These are phyloP conservation scores for Carex cristatella DNA, from an alignment of 176 grass and related monocot species.

Conservation along the genomic window DNA sequence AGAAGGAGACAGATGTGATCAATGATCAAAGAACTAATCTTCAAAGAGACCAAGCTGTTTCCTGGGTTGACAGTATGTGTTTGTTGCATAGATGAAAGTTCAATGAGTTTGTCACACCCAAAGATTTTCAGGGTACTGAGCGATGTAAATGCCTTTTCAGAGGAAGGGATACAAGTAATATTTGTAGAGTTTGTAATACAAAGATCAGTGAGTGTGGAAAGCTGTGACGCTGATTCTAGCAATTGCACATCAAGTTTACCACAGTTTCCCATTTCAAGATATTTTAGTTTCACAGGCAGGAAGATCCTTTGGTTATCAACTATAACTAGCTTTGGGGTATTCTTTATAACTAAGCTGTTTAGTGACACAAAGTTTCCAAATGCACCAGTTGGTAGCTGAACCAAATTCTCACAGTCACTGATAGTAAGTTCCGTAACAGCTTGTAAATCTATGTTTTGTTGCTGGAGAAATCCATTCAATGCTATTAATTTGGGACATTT, in stretches of 20 bases:
- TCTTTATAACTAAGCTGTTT: background rate
- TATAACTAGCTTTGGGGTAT: background rate
- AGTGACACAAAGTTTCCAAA: slow-evolving; percentile 19
- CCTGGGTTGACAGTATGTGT: background rate
- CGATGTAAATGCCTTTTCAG: no score
- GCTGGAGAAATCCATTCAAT: slow-evolving; percentile 11
- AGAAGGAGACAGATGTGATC: slow-evolving; percentile 22
- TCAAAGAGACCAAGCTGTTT: background rate
- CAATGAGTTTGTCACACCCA: no score
- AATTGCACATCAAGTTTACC: no score
- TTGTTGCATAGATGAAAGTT: background rate
- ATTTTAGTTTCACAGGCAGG: background rate
- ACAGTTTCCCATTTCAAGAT: background rate
- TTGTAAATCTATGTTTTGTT: background rate
- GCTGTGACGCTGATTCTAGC: no score
- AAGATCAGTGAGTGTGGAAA: accelerated
- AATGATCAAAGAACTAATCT: background rate
- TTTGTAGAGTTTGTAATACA: accelerated
- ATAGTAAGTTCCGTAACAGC: background rate
- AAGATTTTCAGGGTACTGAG: background rate
- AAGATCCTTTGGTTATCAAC: background rate
- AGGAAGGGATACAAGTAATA: no score
- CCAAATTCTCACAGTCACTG: slow-evolving; percentile 1
- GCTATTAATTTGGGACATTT: background rate
- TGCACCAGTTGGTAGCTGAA: background rate